These are phyloP conservation scores for Bryoerythrophyllum caledonicum DNA, from an alignment of 225 moss, liverwort and hornwort species.

Conservation along the genomic window DNA sequence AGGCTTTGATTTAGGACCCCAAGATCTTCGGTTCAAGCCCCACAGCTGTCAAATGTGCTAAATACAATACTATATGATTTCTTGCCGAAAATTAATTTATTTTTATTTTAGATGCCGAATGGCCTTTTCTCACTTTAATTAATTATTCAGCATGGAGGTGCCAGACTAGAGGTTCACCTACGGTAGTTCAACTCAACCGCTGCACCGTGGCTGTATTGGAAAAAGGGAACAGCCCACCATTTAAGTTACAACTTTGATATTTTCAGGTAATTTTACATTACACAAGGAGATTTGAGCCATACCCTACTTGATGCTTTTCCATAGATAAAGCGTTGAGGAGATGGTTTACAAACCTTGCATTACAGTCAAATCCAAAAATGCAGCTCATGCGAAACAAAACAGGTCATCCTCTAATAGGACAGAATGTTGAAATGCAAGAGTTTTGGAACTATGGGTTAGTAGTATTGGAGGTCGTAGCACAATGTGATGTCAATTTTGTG, in stretches of 20 bases:
- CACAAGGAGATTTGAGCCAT: background rate
- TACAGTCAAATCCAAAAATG: background rate
- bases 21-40: too few relatives aligned
- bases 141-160: too few relatives aligned
- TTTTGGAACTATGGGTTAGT: too few relatives aligned
- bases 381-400: background rate
- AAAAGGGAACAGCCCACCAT: constrained; percentile 25
- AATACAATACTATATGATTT: too few relatives aligned
- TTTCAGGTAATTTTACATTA: background rate
- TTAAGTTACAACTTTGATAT: constrained; percentile 13
- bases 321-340: background rate
- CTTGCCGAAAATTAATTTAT: too few relatives aligned
- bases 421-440: constrained; percentile 2
- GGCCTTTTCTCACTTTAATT: too few relatives aligned
- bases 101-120: too few relatives aligned
- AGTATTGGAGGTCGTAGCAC: too few relatives aligned
- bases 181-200: constrained; percentile 81
- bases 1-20: too few relatives aligned
- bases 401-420: background rate
- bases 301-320: background rate
- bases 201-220: constrained; percentile 77
- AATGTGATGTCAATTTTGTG: too few relatives aligned
- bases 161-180: too few relatives aligned
- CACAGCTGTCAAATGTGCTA: too few relatives aligned
- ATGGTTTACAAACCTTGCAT: background rate